phyloP scores from a whole-genome alignment of 2,329 filamentous ascomycete genomes.

The Cladosporium sp. region DNA sequence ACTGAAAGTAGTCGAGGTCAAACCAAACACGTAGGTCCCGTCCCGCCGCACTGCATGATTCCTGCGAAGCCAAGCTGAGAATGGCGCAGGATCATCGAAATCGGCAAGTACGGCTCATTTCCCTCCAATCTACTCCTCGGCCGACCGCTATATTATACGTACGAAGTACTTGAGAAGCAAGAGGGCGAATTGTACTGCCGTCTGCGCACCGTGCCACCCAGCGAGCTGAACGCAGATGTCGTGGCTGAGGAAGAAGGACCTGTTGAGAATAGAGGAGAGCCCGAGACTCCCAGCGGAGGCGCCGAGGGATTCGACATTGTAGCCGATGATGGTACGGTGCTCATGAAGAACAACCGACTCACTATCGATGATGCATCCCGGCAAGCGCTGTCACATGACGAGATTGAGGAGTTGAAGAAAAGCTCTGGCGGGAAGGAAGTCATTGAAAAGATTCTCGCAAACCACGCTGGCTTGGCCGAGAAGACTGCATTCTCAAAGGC shows the following conservation, averaged over 20 bases:
- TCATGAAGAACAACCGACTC: slow-evolving; percentile 59
- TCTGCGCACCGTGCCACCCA: slow-evolving; percentile 71
- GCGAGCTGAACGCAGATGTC: slow-evolving; percentile 75
- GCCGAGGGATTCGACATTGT: slow-evolving; percentile 40
- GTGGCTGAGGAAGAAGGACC: slow-evolving; percentile 55
- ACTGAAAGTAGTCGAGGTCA: slow-evolving; percentile 54
- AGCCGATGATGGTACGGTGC: slow-evolving; percentile 43
- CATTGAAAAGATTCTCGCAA: slow-evolving; percentile 86
- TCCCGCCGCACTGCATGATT: slow-evolving; percentile 22
- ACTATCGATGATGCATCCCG: slow-evolving; percentile 60
- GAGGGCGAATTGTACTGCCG: slow-evolving; percentile 61
- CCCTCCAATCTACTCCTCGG: slow-evolving; percentile 83
- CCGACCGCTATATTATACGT: slow-evolving; percentile 88
- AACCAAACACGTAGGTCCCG: slow-evolving; percentile 59
- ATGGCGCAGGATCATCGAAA: slow-evolving; percentile 65
- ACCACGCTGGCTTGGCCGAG: slow-evolving; percentile 83
- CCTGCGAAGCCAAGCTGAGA: slow-evolving; percentile 29
- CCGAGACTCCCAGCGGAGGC: slow-evolving; percentile 12
- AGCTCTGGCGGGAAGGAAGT: slow-evolving; percentile 76
- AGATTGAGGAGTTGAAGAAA: slow-evolving; percentile 67
- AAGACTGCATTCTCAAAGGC: slow-evolving; percentile 91
- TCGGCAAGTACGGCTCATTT: slow-evolving; percentile 91
- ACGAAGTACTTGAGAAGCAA: slow-evolving; percentile 72
- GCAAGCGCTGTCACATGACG: slow-evolving; percentile 69
- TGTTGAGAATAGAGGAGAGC: slow-evolving; percentile 28